Conservation (phyloP, 2,329 filamentous ascomycete genomes). For the Trichophyton equinum region DNA sequence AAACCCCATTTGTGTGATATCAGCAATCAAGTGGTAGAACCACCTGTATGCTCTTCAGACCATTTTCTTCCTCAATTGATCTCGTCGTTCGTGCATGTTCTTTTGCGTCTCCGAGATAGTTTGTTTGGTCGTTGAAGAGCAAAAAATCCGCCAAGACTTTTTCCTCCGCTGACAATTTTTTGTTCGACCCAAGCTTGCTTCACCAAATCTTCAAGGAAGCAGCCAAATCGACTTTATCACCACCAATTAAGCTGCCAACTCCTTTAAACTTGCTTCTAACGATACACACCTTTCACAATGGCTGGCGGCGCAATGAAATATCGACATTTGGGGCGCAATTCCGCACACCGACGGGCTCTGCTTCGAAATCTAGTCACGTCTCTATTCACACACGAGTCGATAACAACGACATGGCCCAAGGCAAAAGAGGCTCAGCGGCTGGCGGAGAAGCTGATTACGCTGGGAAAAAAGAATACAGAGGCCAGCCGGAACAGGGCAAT, state of each 20-base stretch:
- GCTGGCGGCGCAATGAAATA: slow-evolving; percentile 78
- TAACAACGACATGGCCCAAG: slow-evolving; percentile 90
- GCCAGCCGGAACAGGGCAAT: slow-evolving; percentile 63
- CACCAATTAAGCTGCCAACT: background rate
- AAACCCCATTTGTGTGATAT: slow-evolving; percentile 50
- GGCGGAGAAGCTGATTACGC: slow-evolving; percentile 85
- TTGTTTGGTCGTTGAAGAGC: background rate
- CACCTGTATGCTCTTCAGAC: background rate
- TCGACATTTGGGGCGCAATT: slow-evolving; percentile 74
- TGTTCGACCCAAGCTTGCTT: background rate
- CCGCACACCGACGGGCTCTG: slow-evolving; percentile 78
- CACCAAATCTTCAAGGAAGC: background rate
- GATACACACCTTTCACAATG: slow-evolving; percentile 42
- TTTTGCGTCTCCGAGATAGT: background rate
- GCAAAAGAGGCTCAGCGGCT: slow-evolving; percentile 92
- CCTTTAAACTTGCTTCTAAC: background rate
- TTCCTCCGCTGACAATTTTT: background rate
- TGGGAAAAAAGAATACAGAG: slow-evolving; percentile 86
- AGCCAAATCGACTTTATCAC: background rate
- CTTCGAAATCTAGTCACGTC: slow-evolving; percentile 93
- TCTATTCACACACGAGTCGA: slow-evolving; percentile 82
- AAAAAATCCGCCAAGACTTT: background rate
- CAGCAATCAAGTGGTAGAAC: background rate
- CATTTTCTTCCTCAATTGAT: background rate
- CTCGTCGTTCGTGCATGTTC: background rate